Conservation (phyloP, 2,329 filamentous ascomycete species). For the Sclerotinia sclerotiorum region DNA sequence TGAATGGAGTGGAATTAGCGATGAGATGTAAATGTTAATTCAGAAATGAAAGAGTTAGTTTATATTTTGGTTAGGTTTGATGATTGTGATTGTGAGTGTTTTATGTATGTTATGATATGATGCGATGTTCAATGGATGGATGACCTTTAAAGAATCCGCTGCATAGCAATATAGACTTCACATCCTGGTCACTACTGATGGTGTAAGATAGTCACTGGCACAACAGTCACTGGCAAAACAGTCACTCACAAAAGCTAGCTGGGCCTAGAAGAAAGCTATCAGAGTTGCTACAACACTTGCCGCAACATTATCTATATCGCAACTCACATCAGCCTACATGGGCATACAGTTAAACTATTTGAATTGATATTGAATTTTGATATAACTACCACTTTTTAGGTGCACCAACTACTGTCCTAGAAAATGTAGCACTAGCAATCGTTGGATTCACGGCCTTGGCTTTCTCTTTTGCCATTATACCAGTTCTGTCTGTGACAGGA, state of each 20-base stretch:
- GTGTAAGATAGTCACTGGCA: not conserved
- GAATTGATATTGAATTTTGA: not conserved
- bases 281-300: not conserved
- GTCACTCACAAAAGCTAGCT: not conserved
- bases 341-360: not conserved
- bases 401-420: conserved; percentile 41
- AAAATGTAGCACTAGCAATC: conserved; percentile 40
- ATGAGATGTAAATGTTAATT: not conserved
- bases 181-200: not conserved
- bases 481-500: conserved; percentile 82
- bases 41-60: not conserved
- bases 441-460: conserved; percentile 39
- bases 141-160: no score
- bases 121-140: not conserved
- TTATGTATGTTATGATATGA: not conserved
- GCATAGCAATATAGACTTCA: no score
- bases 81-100: not conserved
- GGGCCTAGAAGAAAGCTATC: not conserved
- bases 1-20: not conserved
- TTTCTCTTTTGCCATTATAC: conserved; percentile 55
- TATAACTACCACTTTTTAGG: conserved; percentile 41
- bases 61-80: not conserved
- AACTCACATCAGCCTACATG: not conserved
- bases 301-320: no score
- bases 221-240: not conserved